Base-by-base conservation (phyloP, 805 yeast genomes). In the Nakazawaea pomicola region DNA sequence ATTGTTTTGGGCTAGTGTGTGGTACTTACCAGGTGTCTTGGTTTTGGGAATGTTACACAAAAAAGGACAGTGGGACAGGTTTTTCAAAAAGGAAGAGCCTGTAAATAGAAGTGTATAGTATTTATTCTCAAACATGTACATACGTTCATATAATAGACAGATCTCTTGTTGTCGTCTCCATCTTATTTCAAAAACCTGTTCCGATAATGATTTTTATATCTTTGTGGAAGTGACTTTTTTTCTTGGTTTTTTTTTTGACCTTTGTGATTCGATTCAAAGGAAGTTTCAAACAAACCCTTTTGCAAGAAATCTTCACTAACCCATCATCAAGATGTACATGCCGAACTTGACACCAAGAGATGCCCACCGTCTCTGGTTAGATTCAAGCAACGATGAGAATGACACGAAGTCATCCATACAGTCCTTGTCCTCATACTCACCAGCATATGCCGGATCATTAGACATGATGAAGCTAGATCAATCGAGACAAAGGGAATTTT, bases 31-130 rank as follows among this genome's bases (percentile, higher is more conserved):
- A 0, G 90, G 84, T 0, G 83, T 95, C 12, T 65, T 93, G 40
- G 82, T 89, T 15, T 65, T 93, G 46, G 97, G 98, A 1, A 91
- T 93, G 89, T 59, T 93, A 38, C 98, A 93, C 61, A 93, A 93
- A 62, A 82, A 82, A 58, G 96, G 96, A 5, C 88, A 89, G 57
- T 91, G 97, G 97, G 95, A 89, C 56, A 72, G 85, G 68, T 52
- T 33, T 33, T 23, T 33, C 24, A 17, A n/a, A 9, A n/a, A 4
- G 18, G 36, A 33, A 8, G 29, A 23, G 16, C 7, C 17, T 33
- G 36, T 33, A 33, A 33, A 21, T 33, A 33, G 25, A n/a, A 15
- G 6, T 15, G 36, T 33, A 9, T 33, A 30, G 23, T 11, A 31
- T 8, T 11, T n/a, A n/a, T n/a, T n/a, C n/a, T 3, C n/a, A 16